A percentile compares a stretch with the other conserved stretches of the same genome.
phyloP scores from a whole-genome alignment of 2,329 filamentous ascomycete species.

The Massarina eburnea region DNA sequence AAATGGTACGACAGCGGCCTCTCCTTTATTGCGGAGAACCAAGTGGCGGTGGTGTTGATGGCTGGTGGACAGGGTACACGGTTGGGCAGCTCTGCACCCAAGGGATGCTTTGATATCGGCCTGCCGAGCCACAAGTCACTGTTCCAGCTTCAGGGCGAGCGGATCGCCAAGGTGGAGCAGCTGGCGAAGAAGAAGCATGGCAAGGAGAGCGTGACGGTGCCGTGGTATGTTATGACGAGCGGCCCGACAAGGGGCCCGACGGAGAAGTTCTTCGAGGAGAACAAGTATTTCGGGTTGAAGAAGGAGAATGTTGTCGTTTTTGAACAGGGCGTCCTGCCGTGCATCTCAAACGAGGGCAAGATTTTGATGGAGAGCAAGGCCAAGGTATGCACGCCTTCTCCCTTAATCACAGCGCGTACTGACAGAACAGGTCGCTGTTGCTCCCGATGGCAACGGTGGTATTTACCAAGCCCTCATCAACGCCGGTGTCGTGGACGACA shows the following conservation, averaged over 20 bases:
- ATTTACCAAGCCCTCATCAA: constrained; percentile 89
- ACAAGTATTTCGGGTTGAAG: constrained; percentile 87
- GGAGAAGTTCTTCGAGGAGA: constrained; percentile 87
- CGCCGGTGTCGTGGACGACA: constrained; percentile 79
- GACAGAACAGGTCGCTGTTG: constrained; percentile 71
- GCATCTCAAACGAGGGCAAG: constrained; percentile 96
- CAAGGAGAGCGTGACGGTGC: constrained; percentile 64
- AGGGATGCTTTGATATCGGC: constrained; percentile 96
- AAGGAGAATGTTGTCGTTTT: constrained; percentile 89
- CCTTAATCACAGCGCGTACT: constrained; percentile 5
- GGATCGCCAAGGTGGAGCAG: constrained; percentile 82
- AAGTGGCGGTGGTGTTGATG: constrained; percentile 88
- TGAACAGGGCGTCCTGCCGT: constrained; percentile 94
- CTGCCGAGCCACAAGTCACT: constrained; percentile 90
- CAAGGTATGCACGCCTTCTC: constrained; percentile 55
- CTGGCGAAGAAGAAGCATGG: constrained; percentile 73
- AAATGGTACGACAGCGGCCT: constrained; percentile 79
- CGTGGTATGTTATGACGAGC: constrained; percentile 99
- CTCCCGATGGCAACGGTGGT: constrained; percentile 95
- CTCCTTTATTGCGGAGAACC: constrained; percentile 66
- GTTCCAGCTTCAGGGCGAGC: constrained; percentile 96
- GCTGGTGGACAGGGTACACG: constrained; percentile 95
- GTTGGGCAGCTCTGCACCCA: constrained; percentile 90
- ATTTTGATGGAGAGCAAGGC: constrained; percentile 90
- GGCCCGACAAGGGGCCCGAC: constrained; percentile 89